Conservation (phyloP, 2,329 filamentous ascomycete species). For the Colletotrichum trifolii region DNA sequence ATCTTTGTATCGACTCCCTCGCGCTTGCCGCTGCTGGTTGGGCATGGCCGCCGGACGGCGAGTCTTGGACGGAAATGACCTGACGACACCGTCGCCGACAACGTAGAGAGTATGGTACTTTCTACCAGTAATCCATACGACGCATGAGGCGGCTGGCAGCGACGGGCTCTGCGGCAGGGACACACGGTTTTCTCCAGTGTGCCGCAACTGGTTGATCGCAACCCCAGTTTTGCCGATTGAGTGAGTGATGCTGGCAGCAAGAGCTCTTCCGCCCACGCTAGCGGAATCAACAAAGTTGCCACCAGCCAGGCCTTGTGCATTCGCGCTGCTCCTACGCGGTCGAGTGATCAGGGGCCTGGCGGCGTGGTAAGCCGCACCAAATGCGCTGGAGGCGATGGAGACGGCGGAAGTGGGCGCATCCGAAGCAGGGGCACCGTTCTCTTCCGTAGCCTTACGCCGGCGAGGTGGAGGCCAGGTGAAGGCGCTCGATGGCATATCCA, state of each 20-base stretch:
- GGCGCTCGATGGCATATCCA: conserved; percentile 84
- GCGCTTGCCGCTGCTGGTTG: conserved; percentile 62
- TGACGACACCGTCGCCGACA: conserved; percentile 72
- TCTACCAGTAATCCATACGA: conserved; percentile 73
- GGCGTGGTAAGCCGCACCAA: conserved; percentile 77
- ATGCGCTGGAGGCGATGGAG: conserved; percentile 75
- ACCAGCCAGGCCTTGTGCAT: conserved; percentile 49
- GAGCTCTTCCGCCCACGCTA: conserved; percentile 76
- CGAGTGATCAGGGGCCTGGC: conserved; percentile 70
- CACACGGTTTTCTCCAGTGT: conserved; percentile 80
- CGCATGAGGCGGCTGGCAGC: conserved; percentile 67
- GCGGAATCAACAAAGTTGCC: conserved; percentile 68
- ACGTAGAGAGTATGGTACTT: conserved; percentile 73
- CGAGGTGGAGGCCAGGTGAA: conserved; percentile 88
- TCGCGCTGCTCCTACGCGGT: conserved; percentile 63
- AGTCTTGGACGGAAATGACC: conserved; percentile 71
- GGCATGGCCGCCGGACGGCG: conserved; percentile 65
- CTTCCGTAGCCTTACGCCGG: conserved; percentile 57
- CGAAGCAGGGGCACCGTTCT: conserved; percentile 58
- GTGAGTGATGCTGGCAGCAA: conserved; percentile 79
- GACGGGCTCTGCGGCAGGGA: conserved; percentile 69
- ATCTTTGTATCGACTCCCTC: conserved; percentile 71
- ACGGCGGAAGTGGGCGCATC: conserved; percentile 67
- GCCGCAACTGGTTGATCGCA: conserved; percentile 75
- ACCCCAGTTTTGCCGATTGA: conserved; percentile 80